phyloP scores from a whole-genome alignment of 495 filamentous ascomycete genomes.

The Lepidopterella palustris region DNA sequence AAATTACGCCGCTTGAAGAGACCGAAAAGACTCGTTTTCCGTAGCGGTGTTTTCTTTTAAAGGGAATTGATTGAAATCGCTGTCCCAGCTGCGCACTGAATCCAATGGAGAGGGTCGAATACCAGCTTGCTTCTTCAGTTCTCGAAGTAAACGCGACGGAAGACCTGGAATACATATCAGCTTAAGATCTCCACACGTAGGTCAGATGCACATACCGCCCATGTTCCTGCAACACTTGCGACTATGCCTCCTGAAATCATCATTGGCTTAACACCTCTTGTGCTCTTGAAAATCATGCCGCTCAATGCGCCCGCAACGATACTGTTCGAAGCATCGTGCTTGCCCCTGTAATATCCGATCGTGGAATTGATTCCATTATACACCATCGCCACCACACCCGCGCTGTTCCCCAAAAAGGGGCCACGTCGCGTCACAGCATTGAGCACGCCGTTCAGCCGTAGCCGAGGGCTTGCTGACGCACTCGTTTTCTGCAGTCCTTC shows the following conservation, averaged over 20 bases:
- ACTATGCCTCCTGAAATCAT: conserved; percentile 85
- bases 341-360: conserved; percentile 76
- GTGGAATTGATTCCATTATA: conserved; percentile 92
- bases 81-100: not conserved
- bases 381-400: conserved; percentile 87
- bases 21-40: not conserved
- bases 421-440: conserved; percentile 89
- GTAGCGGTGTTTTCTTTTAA: no score
- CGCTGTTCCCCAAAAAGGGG: conserved; percentile 94
- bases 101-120: not conserved
- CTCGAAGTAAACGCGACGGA: not conserved
- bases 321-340: conserved; percentile 87
- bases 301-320: conserved; percentile 76
- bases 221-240: conserved; percentile 72
- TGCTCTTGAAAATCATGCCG: conserved; percentile 94
- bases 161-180: not conserved
- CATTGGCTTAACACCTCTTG: conserved; percentile 82
- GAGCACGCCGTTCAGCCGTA: conserved; percentile 85
- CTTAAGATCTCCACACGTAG: not conserved
- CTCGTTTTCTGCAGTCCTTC: conserved; percentile 76
- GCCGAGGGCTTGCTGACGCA: conserved; percentile 69
- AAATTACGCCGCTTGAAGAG: not conserved
- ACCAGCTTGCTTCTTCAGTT: not conserved
- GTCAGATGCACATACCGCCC: conserved; percentile 47
- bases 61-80: not conserved